Conservation (phyloP, 768 basidiomycete genomes). For the Mycena haematopus region DNA sequence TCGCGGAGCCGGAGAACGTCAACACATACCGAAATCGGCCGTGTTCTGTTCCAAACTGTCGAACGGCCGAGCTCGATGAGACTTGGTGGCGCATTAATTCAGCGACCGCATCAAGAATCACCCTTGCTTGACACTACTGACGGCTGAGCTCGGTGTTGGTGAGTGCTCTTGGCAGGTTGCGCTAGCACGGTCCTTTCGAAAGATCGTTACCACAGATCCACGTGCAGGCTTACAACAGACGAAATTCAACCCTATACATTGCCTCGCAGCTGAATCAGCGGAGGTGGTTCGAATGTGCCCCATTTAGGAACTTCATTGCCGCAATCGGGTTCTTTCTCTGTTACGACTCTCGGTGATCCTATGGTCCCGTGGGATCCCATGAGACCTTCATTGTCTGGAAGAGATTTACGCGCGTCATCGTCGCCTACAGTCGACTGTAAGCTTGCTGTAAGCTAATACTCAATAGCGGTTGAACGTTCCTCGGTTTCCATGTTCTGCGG, state of each 20-base stretch:
- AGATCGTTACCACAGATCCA: neutral
- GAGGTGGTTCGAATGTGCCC: neutral
- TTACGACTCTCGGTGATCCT: neutral
- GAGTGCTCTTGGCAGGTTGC: neutral
- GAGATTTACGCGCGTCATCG: neutral
- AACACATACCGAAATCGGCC: no score
- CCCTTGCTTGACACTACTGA: no score
- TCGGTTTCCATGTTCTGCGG: neutral
- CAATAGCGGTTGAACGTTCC: no score
- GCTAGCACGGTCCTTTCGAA: neutral
- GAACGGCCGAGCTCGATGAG: constrained; percentile 11
- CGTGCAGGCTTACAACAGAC: neutral
- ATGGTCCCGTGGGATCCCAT: constrained; percentile 11
- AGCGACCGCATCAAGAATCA: no score
- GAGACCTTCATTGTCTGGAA: constrained; percentile 4
- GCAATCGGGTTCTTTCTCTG: constrained; percentile 1
- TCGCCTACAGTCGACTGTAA: neutral
- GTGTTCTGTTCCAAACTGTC: no score
- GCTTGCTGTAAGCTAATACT: no score
- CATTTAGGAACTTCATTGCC: constrained; percentile 2
- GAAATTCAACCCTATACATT: neutral
- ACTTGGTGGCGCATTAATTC: no score
- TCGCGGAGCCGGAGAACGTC: no score
- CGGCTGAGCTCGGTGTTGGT: no score
- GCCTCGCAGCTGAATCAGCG: neutral